phyloP scores from a whole-genome alignment of 2,329 filamentous ascomycete species.

The Colletotrichum sansevieriae region DNA sequence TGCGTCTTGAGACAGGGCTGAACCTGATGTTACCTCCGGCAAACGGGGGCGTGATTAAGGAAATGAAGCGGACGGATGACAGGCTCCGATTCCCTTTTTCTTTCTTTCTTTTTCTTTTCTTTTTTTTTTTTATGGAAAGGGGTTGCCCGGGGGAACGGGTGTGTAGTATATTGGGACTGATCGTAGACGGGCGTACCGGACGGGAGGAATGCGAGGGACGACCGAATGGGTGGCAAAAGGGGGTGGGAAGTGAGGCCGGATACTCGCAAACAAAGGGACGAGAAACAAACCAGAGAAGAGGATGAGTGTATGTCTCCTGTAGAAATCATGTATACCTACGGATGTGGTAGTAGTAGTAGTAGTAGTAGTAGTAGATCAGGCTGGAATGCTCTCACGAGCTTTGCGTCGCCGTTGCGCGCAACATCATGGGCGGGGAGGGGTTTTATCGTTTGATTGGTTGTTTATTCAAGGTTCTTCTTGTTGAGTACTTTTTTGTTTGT shows the following conservation, averaged over 20 bases:
- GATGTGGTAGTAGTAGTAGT: slow-evolving; percentile 4
- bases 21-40: slow-evolving; percentile 13
- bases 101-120: background rate
- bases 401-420: slow-evolving; percentile 26
- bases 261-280: slow-evolving; percentile 38
- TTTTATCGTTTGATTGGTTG: slow-evolving; percentile 17
- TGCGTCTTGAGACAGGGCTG: slow-evolving; percentile 5
- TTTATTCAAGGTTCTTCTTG: background rate
- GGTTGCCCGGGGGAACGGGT: slow-evolving; percentile 1
- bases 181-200: slow-evolving; percentile 34
- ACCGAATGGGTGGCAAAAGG: slow-evolving; percentile 7
- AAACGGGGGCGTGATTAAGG: background rate
- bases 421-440: slow-evolving; percentile 2
- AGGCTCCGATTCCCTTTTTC: background rate
- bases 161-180: slow-evolving; percentile 16
- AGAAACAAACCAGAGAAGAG: slow-evolving; percentile 26
- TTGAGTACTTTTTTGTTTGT: background rate
- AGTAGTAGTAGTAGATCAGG: slow-evolving; percentile 41
- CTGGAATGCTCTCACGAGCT: slow-evolving; percentile 45
- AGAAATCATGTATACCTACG: slow-evolving; percentile 40
- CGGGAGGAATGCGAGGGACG: slow-evolving; percentile 13
- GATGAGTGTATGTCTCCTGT: slow-evolving; percentile 26
- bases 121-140: background rate
- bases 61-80: slow-evolving; percentile 9
- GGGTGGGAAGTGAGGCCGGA: slow-evolving; percentile 26